phyloP scores from a whole-genome alignment of 2,329 filamentous ascomycete species.

The Pyricularia sp. region DNA sequence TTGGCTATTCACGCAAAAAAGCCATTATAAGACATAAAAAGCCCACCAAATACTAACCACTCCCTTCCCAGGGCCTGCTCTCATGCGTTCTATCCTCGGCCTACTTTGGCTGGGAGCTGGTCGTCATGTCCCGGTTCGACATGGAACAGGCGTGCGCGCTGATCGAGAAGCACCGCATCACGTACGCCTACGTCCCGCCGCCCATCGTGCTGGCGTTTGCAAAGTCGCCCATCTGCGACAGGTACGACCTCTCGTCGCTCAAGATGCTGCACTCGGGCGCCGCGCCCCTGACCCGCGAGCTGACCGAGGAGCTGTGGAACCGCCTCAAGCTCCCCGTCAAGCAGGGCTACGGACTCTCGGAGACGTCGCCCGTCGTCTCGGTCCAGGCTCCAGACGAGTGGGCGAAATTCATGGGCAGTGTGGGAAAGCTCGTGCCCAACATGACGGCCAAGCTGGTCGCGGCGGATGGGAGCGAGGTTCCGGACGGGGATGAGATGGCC shows the following conservation, averaged over 20 bases:
- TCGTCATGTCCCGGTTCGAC: conserved; percentile 72
- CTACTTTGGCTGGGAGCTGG: conserved; percentile 49
- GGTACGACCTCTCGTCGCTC: conserved; percentile 68
- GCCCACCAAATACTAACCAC: background rate
- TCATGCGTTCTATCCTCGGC: conserved; percentile 58
- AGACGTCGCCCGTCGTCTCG: conserved; percentile 71
- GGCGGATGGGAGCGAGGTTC: conserved; percentile 20
- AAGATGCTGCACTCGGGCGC: conserved; percentile 82
- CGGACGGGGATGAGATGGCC: conserved; percentile 40
- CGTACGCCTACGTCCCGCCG: conserved; percentile 70
- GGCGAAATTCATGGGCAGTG: conserved; percentile 61
- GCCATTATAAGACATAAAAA: background rate
- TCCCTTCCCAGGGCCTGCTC: conserved; percentile 41
- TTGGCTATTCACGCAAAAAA: no score
- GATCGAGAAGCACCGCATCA: conserved; percentile 63
- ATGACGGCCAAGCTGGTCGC: conserved; percentile 70
- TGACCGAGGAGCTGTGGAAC: conserved; percentile 62
- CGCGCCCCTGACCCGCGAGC: conserved; percentile 68
- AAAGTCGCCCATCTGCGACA: conserved; percentile 64
- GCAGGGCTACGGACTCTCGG: conserved; percentile 83
- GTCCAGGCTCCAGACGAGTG: conserved; percentile 64
- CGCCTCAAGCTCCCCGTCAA: conserved; percentile 71
- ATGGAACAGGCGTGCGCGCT: conserved; percentile 64
- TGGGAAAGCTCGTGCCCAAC: conserved; percentile 66
- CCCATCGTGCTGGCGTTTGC: conserved; percentile 70